Evolutionary conservation across 129 eudicot species (phyloP), one percentile per base, ranked within the genome.

Genomic region (Lactuca saligna): DNA sequence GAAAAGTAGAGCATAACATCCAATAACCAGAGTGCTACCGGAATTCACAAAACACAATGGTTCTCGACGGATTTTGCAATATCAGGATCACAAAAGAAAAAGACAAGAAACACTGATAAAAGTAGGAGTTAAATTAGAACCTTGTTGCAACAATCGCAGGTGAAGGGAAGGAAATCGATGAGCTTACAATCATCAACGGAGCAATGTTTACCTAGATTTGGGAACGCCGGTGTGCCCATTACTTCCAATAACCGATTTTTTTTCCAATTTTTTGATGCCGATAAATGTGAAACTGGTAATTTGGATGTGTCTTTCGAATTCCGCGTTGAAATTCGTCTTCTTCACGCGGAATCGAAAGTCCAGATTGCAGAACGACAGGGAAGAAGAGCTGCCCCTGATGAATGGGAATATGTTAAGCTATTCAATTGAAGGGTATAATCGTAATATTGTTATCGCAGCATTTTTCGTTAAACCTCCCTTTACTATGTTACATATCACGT

Each of bases 141-240:
- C 96, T 86, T 79, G 73, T 79, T 71, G 88, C 98, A 92, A 56
- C 86, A 85, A 82, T 93, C 98, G 78, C 98, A 93, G 65, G 97
- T 93, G 74, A 93, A 93, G 4, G 98, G 98, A 73, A 93, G 73
- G 79, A 93, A 93, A 83, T 93, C 98, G 51, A 93, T 89, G 83
- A 73, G 91, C 71, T 83, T 87, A 60, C 98, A 93, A 75, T 84
- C 95, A 3, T 73, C 89, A 46, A 93, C 98, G 48, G 70, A 76
- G 81, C 98, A 93, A 79, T 93, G 98, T 63, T 93, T 86, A 9
- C 98, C 98, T 6, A 93, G 78, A 75, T 89, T 81, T 20, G 98
- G 98, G 66, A 93, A 86, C 39, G 85, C 98, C 31, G 98, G 98
- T 6, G 98, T 93, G 9, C 98, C 98, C 98, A 92, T 92, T 32